Base-by-base conservation (phyloP, 2,329 filamentous ascomycete genomes). In the Cladophialophora yegresii region DNA sequence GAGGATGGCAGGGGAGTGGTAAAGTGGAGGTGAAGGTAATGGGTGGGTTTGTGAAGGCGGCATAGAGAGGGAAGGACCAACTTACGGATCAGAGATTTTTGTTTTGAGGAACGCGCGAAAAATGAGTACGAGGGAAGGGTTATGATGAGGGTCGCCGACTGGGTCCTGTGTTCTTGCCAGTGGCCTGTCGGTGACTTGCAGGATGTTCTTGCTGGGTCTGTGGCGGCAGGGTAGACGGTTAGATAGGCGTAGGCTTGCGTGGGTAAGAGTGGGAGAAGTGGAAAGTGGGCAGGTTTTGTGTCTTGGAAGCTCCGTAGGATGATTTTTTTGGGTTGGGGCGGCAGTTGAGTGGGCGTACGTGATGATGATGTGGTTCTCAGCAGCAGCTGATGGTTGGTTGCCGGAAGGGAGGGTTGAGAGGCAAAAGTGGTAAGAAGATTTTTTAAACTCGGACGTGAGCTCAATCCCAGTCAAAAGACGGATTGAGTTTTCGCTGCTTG, bases 81-180 rank as follows among this genome's bases (percentile, higher is more conserved):
- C 43, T 61, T 50, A 61, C 58, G 32, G 47, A 61, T 33, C 22
- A 50, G 55, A 59, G 51, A 62, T 32, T 58, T 47, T 43, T 64
- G 54, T 62, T 61, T 61, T 67, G 54, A 61, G 58, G 57, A 64
- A 62, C 58, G 55, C 65, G 65, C 61, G 58, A 55, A 62, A 59
- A 56, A 58, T 16, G 54, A 58, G 45, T 54, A 55, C 50, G 50
- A 56, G 58, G 58, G 36, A 51, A 66, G 66, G 40, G 58, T 68
- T 66, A 66, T 66, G 66, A 68, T 66, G 66, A 68, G 66, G 66
- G 66, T 66, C 66, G 51, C 33, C 58, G 49, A 57, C 60, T 68
- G 66, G 66, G 61, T 59, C 66, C 58, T 54, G 49, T 22, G 33
- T 51, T 28, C 51, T 61, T 33, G 53, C 54, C 54, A 30, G 57